Conservation (phyloP, 2,329 filamentous ascomycete genomes). For the Neofusicoccum laricinum region DNA sequence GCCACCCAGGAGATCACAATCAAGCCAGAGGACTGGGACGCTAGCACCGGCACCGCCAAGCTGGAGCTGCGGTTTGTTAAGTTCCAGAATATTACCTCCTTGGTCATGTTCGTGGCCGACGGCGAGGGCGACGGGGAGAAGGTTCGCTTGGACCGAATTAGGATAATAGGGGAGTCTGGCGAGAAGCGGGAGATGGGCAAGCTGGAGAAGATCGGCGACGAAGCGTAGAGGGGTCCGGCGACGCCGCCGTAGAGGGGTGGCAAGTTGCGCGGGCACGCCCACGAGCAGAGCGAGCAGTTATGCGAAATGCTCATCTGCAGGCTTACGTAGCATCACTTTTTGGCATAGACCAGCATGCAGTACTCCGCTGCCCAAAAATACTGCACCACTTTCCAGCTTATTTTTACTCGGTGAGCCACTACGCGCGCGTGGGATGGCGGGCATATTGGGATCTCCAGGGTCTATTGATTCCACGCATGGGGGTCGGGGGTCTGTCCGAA, state of each 20-base stretch:
- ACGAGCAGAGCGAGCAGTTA: slow-evolving; percentile 6
- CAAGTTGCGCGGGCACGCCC: background rate
- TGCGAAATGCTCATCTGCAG: slow-evolving; percentile 14
- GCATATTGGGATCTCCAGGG: slow-evolving; percentile 14
- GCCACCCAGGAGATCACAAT: slow-evolving; percentile 79
- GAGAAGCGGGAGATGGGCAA: slow-evolving; percentile 93
- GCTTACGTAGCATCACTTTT: slow-evolving; percentile 8
- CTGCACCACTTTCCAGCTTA: background rate
- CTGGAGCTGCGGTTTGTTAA: slow-evolving; percentile 82
- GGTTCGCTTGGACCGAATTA: slow-evolving; percentile 75
- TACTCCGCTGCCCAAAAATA: slow-evolving; percentile 5
- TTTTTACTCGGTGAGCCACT: background rate
- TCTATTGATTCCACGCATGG: slow-evolving; percentile 10
- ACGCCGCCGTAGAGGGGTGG: background rate
- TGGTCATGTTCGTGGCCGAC: slow-evolving; percentile 86
- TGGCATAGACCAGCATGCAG: slow-evolving; percentile 14
- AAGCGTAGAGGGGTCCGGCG: slow-evolving; percentile 29
- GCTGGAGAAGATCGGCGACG: slow-evolving; percentile 89
- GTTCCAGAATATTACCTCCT: slow-evolving; percentile 87
- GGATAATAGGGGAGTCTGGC: slow-evolving; percentile 82
- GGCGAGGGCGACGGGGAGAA: slow-evolving; percentile 78
- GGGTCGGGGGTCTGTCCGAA: slow-evolving; percentile 50
- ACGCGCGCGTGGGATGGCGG: background rate
- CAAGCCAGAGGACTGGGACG: slow-evolving; percentile 69
- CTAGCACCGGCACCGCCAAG: slow-evolving; percentile 49